A percentile compares a stretch with the other conserved stretches of the same genome.
Evolutionary conservation across 2,329 filamentous ascomycete genomes (phyloP).

Genomic region (Neocatenulostroma microsporum): DNA sequence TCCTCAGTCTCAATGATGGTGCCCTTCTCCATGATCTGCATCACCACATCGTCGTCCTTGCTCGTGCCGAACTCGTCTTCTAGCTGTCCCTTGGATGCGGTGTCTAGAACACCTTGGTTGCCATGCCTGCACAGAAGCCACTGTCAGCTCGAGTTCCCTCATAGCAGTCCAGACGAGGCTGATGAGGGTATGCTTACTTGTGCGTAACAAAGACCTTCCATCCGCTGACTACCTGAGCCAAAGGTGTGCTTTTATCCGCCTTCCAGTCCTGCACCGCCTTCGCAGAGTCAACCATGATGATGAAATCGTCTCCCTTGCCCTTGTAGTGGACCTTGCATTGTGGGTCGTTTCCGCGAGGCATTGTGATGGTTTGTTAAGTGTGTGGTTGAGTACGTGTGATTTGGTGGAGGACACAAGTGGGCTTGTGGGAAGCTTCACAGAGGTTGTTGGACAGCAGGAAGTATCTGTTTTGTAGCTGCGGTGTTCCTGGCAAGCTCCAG

Average conservation of each 20-base stretch:
- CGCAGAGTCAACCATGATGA: conserved; percentile 56
- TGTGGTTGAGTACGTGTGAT: too few relatives aligned
- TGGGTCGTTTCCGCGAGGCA: too few relatives aligned
- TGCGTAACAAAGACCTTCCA: conserved; percentile 89
- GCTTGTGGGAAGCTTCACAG: too few relatives aligned
- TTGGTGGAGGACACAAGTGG: too few relatives aligned
- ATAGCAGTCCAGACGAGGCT: too few relatives aligned
- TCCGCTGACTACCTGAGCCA: conserved; percentile 75
- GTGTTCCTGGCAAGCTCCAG: too few relatives aligned
- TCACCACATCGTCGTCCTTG: conserved; percentile 56
- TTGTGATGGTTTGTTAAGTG: too few relatives aligned
- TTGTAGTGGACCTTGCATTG: conserved; percentile 88
- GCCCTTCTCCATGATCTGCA: conserved; percentile 72
- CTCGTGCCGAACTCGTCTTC: conserved; percentile 75
- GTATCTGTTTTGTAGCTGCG: too few relatives aligned
- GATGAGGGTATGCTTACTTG: conserved; percentile 55
- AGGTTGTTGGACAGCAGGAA: too few relatives aligned
- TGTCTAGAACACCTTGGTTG: conserved; percentile 68
- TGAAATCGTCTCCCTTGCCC: conserved; percentile 60
- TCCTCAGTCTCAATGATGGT: conserved; percentile 53
- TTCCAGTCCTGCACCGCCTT: conserved; percentile 72
- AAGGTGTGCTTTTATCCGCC: conserved; percentile 65
- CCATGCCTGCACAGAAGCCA: conserved; percentile 58
- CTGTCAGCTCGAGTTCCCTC: not conserved
- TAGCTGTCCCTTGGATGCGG: conserved; percentile 64